Base-by-base conservation (phyloP, 163 green algal species). In the Prototheca wickerhamii region DNA sequence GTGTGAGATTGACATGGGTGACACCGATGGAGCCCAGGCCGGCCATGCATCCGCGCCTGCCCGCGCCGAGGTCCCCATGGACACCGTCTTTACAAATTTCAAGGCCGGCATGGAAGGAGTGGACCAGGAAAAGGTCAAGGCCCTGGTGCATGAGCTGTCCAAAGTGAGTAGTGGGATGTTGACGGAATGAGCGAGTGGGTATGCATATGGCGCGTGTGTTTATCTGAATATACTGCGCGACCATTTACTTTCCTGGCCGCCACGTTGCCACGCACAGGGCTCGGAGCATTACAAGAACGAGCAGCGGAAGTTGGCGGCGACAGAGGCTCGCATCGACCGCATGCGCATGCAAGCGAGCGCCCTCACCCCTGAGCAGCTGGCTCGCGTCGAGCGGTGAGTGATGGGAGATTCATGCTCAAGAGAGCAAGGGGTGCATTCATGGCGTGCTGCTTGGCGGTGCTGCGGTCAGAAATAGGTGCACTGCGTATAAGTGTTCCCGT, bases 71-170 rank as follows among this genome's bases (percentile, higher is more conserved):
- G 40, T 23, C 12, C 46, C 46, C 46, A 54, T 54, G 46, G 79
- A 83, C 26, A 93, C 78, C 0, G 91, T 97, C 4, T 98, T 96
- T 65, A 97, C 90, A 7, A 94, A 95, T 62, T 77, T 72, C 28
- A 98, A 98, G 64, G 92, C 90, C 29, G 90, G 91, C 30, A 97
- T 97, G 89, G 75, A 79, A 3, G 68, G 71, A 8, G 86, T 89
- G 25, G 84, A 93, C 79, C 75, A 74, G n/a, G 82, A 90, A 29
- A 61, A 80, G 0, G 79, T 93, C 6, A 87, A 95, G 74, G 62
- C 66, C 4, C 68, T 96, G 0, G 88, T 97, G 26, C 95, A 92
- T 63, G 91, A 96, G 52, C 89, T 93, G 81, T 91, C 75, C 75
- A 93, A 95, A 77, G 78, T 76, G 30, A 5, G 62, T 61, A 33